Conservation (phyloP, 495 filamentous ascomycete species). For the Xylaria acuta region DNA sequence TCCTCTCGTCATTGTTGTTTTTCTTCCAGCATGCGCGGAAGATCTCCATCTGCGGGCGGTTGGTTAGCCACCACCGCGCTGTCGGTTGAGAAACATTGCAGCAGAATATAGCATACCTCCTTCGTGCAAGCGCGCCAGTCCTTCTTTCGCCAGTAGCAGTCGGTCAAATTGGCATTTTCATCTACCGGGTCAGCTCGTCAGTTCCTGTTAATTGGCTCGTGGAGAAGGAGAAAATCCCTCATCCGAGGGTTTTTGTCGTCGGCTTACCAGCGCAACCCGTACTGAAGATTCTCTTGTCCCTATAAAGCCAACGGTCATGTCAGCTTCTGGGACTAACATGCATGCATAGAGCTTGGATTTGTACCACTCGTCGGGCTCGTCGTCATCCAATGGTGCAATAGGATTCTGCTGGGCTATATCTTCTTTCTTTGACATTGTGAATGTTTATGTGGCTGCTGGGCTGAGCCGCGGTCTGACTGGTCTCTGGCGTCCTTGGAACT, state of each 20-base stretch:
- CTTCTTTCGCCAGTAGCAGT: constrained; percentile 95
- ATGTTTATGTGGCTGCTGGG: background rate
- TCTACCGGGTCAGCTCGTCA: constrained; percentile 52
- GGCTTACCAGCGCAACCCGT: constrained; percentile 86
- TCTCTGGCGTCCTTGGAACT: background rate
- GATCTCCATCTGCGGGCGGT: constrained; percentile 76
- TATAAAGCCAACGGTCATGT: constrained; percentile 33
- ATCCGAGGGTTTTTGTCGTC: constrained; percentile 5
- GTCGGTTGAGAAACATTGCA: background rate
- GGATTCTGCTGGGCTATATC: constrained; percentile 48
- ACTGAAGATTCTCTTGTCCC: constrained; percentile 95
- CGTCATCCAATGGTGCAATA: constrained; percentile 62
- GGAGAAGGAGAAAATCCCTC: background rate
- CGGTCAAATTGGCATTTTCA: constrained; percentile 89
- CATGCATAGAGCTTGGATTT: constrained; percentile 15
- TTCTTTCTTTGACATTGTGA: constrained; percentile 59
- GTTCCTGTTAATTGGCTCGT: constrained; percentile 11
- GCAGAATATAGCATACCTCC: constrained; percentile 68
- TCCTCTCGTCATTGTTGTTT: constrained; percentile 86
- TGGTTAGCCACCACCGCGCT: constrained; percentile 10
- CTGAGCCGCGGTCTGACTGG: background rate
- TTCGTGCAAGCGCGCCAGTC: constrained; percentile 91
- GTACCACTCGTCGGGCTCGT: constrained; percentile 96
- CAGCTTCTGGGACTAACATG: constrained; percentile 17
- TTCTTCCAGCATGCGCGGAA: constrained; percentile 94